Percentiles rank a stretch among this genome's conserved stretches.
Conservation (phyloP, 2,329 filamentous ascomycete species). For the Colletotrichum somersetense region DNA sequence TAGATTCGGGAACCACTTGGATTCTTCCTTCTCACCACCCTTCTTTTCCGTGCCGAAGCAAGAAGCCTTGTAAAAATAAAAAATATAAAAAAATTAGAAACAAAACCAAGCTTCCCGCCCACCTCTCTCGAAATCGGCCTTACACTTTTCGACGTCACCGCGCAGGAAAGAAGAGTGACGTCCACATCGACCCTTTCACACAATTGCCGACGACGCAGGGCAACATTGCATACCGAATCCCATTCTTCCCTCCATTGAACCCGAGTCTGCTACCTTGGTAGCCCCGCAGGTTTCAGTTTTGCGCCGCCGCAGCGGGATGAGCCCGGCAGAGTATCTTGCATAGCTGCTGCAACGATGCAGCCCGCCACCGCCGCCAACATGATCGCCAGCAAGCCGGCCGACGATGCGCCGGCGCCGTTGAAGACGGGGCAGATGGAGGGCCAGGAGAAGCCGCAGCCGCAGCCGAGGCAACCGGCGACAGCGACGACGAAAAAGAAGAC, state of each 20-base stretch:
- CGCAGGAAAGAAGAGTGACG: conserved; percentile 17
- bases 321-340: conserved; percentile 7
- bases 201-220: conserved; percentile 18
- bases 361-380: conserved; percentile 36
- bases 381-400: conserved; percentile 26
- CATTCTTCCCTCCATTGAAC: background rate
- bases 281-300: conserved; percentile 21
- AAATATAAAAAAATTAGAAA: background rate
- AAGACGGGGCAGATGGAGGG: conserved; percentile 19
- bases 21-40: conserved; percentile 21
- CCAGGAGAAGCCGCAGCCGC: conserved; percentile 34
- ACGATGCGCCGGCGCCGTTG: conserved; percentile 21
- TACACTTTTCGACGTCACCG: conserved; percentile 24
- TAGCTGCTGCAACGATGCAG: conserved; percentile 46
- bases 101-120: background rate
- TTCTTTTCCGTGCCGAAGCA: background rate
- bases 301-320: conserved; percentile 34
- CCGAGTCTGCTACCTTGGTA: conserved; percentile 3
- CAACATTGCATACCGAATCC: conserved; percentile 12
- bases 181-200: background rate
- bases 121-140: conserved; percentile 33
- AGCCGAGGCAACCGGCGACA: conserved; percentile 16
- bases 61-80: background rate
- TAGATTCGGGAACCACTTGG: conserved; percentile 32
- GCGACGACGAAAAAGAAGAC: conserved; percentile 49